Percentiles rank a stretch among this genome's conserved stretches.
Conservation (phyloP, 441 rosid genomes). For the Jatropha podagrica region DNA sequence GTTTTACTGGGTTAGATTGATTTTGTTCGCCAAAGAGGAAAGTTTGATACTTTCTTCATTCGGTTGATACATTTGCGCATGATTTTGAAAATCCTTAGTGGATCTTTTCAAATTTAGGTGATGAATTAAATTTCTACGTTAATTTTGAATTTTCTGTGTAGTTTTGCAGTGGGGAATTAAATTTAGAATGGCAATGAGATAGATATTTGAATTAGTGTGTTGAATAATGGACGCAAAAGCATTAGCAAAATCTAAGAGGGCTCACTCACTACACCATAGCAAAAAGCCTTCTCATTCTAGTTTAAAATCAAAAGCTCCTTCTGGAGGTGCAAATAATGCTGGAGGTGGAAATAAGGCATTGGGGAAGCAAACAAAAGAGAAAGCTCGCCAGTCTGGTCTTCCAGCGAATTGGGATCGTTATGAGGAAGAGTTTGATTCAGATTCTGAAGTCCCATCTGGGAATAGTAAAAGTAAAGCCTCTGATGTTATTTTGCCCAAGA, state of each 20-base stretch:
- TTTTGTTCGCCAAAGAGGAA: not conserved
- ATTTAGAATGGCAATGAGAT: not conserved
- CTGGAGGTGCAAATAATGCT: slow-evolving; percentile 23
- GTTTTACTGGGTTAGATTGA: not conserved
- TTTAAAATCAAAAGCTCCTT: slow-evolving; percentile 44
- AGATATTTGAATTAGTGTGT: not conserved
- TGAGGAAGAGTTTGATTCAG: slow-evolving; percentile 48
- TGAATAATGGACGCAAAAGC: slow-evolving; percentile 64
- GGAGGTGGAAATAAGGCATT: slow-evolving; percentile 29
- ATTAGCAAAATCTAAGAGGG: slow-evolving; percentile 83
- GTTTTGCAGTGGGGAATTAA: slow-evolving; percentile 15
- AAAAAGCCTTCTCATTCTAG: slow-evolving; percentile 47
- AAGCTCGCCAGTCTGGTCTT: slow-evolving; percentile 38
- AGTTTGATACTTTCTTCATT: not conserved
- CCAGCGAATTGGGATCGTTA: slow-evolving; percentile 88
- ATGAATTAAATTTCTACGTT: not conserved
- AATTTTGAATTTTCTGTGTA: not conserved
- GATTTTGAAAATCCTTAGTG: not conserved
- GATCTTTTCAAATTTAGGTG: not conserved
- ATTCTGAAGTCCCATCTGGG: slow-evolving; percentile 26
- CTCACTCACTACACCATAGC: slow-evolving; percentile 72
- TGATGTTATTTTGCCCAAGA: slow-evolving; percentile 54
- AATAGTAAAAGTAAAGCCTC: slow-evolving; percentile 22
- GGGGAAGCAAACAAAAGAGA: slow-evolving; percentile 41
- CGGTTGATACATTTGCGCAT: not conserved